Conservation (phyloP, 495 filamentous ascomycete genomes). For the Aspergillus panamensis region DNA sequence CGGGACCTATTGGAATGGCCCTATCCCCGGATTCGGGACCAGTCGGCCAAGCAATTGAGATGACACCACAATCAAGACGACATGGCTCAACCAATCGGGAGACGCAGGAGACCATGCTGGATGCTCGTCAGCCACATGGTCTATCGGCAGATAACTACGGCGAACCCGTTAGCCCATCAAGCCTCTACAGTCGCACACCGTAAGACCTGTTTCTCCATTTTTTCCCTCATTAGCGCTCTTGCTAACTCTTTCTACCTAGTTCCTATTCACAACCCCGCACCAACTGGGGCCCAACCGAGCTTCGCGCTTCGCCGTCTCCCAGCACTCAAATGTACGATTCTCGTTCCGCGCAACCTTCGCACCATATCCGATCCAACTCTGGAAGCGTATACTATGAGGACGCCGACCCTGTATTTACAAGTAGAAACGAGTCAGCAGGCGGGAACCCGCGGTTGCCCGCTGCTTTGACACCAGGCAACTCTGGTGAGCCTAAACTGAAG, state of each 20-base stretch:
- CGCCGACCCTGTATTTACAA: constrained; percentile 81
- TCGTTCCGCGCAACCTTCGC: constrained; percentile 6
- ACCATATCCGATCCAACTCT: constrained; percentile 43
- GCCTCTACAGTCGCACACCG: constrained; percentile 70
- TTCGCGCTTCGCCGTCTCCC: constrained; percentile 11
- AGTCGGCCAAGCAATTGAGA: constrained; percentile 77
- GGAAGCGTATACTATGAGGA: constrained; percentile 81
- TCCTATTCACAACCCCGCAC: constrained; percentile 62
- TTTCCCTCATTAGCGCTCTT: constrained; percentile 9
- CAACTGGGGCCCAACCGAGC: constrained; percentile 33
- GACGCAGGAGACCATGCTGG: constrained; percentile 61
- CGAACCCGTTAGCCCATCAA: constrained; percentile 53
- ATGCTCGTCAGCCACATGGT: constrained; percentile 58
- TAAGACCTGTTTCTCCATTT: constrained; percentile 47
- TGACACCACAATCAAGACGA: constrained; percentile 54
- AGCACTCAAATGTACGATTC: constrained; percentile 3
- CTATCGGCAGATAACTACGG: constrained; percentile 28
- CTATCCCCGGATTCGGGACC: constrained; percentile 42
- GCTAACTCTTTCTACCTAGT: constrained; percentile 59
- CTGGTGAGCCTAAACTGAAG: constrained; percentile 34
- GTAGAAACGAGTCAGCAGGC: constrained; percentile 32
- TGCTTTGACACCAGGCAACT: constrained; percentile 35
- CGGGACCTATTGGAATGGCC: constrained; percentile 59
- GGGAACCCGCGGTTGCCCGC: constrained; percentile 28
- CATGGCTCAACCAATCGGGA: constrained; percentile 27